Base-by-base conservation (phyloP, 331 rosid species). In the Acacia concinna region DNA sequence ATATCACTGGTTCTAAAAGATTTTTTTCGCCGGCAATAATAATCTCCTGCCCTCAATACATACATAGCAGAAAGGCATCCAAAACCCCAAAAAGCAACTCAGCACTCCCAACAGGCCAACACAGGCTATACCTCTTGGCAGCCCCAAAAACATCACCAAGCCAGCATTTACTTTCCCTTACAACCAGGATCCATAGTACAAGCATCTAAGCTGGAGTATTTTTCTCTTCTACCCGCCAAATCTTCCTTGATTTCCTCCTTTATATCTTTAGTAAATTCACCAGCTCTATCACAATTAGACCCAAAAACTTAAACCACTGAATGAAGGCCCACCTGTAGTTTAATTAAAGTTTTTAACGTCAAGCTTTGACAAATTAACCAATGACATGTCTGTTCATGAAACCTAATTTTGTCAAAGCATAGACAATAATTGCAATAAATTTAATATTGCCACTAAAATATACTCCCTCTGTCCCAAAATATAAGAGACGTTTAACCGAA, bases 391-490 rank as follows among this genome's bases (percentile, higher is more conserved):
- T 11, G 32, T 64, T 32, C 47, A 66, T 66, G 0, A 66, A 37
- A n/a, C 18, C 49, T 66, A 23, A 63, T 28, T 60, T 60, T 28
- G 23, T n/a, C 81, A 72, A 66, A 76, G 62, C 73, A 65, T 18
- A 65, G 47, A 78, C 37, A 31, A 76, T 51, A 38, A 72, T 56
- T 76, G 13, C 49, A 23, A 6, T 57, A 46, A 37, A 74, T 60
- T 34, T 43, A 59, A 77, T 28, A 79, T 68, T 74, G 81, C 70
- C 77, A 73, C 12, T 68, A 52, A 79, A 78, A 60, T 64, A 52
- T 69, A n/a, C n/a, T n/a, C n/a, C n/a, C n/a, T n/a, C n/a, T n/a
- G n/a, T n/a, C n/a, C n/a, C n/a, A n/a, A n/a, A n/a, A n/a, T n/a
- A n/a, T n/a, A n/a, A n/a, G n/a, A n/a, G n/a, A n/a, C n/a, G n/a